A percentile compares a stretch with the other conserved stretches of the same genome.
Evolutionary conservation across 306 rosid genomes (phyloP).

Genomic region (Datisca glomerata): DNA sequence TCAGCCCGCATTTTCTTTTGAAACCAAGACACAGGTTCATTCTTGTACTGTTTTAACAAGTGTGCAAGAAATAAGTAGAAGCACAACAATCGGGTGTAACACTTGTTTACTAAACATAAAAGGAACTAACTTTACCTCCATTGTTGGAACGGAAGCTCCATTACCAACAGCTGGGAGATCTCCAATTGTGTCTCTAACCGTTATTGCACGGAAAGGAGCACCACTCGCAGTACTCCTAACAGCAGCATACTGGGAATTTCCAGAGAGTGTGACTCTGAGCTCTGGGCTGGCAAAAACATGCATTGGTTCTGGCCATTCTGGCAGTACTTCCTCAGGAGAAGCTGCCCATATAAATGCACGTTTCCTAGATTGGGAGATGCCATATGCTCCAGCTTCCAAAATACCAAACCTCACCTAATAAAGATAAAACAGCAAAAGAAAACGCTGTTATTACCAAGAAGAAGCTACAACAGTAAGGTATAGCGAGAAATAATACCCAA

Average conservation of each 20-base stretch:
- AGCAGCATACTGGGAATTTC: conserved; percentile 63
- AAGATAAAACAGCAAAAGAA: neutral
- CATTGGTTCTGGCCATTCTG: conserved; percentile 99
- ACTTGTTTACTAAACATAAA: neutral
- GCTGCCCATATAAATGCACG: conserved; percentile 99
- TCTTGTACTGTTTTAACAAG: conserved; percentile 42
- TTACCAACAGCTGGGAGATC: conserved; percentile 88
- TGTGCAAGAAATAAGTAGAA: neutral
- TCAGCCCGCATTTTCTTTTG: conserved; percentile 78
- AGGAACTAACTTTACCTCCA: conserved; percentile 38
- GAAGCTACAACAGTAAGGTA: no score
- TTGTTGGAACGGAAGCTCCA: conserved; percentile 63
- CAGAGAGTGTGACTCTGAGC: conserved; percentile 50
- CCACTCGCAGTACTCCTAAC: conserved; percentile 78
- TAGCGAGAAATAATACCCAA: no score
- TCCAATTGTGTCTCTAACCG: conserved; percentile 90
- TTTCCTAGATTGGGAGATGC: conserved; percentile 93
- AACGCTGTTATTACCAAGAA: neutral
- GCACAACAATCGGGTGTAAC: neutral
- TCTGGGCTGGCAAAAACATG: conserved; percentile 84
- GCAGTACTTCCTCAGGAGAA: conserved; percentile 74
- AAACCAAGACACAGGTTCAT: conserved; percentile 78
- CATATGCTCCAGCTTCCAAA: conserved; percentile 93
- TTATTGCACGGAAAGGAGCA: conserved; percentile 88
- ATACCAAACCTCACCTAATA: conserved; percentile 90